phyloP scores from a whole-genome alignment of 2,329 filamentous ascomycete genomes.

The Nannizzia gypsea region DNA sequence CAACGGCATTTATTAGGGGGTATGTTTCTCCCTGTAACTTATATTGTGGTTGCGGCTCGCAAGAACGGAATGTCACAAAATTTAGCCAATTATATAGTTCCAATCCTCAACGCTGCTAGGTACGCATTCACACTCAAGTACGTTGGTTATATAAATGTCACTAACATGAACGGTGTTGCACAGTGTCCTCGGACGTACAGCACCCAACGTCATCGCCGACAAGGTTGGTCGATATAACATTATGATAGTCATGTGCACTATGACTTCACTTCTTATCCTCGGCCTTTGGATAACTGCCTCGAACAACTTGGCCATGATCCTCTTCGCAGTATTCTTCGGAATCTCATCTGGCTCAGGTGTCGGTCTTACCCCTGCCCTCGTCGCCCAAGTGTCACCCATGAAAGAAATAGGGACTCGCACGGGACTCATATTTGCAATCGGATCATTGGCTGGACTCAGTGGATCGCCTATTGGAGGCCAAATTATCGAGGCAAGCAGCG shows the following conservation, averaged over 20 bases:
- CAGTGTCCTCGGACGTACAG: neutral
- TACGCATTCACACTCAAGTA: neutral
- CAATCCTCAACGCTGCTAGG: slow-evolving; percentile 19
- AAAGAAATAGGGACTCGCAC: neutral
- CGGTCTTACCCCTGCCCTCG: neutral
- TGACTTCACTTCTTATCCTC: neutral
- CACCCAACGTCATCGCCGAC: slow-evolving; percentile 1
- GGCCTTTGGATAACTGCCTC: neutral
- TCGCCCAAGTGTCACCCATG: neutral
- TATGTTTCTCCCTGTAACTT: slow-evolving; percentile 12
- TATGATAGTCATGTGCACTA: neutral
- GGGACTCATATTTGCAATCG: neutral
- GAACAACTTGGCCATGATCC: neutral
- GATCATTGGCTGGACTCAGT: neutral
- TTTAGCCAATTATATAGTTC: slow-evolving; percentile 19
- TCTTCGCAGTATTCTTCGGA: neutral
- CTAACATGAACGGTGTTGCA: neutral
- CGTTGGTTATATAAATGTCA: neutral
- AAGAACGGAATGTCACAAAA: slow-evolving; percentile 16
- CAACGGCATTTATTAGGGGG: slow-evolving; percentile 2
- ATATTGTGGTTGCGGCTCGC: slow-evolving; percentile 16
- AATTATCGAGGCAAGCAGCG: neutral
- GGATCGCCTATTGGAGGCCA: neutral
- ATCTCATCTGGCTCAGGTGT: slow-evolving; percentile 1
- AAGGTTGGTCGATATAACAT: neutral